Conservation (phyloP, 176 grass and related monocot species). For the Oryza australiensis region DNA sequence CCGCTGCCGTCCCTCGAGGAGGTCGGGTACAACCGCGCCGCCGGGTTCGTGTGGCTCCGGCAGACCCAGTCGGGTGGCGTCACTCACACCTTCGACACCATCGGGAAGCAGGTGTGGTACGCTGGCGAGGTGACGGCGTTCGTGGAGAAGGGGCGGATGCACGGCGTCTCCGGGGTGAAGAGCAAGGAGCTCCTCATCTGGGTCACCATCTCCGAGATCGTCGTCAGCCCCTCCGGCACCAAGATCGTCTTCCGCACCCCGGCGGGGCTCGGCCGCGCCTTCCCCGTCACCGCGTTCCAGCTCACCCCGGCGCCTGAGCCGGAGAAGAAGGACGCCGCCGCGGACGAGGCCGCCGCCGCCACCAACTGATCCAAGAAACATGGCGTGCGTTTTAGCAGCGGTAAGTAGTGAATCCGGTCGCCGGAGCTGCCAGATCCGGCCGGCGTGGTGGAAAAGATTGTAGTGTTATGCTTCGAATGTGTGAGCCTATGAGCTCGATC, state of each 20-base stretch:
- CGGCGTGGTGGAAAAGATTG: neutral
- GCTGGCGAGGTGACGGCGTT: constrained; percentile 56
- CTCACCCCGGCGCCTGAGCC: constrained; percentile 9
- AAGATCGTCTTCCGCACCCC: constrained; percentile 66
- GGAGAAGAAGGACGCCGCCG: constrained; percentile 9
- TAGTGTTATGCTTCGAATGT: neutral
- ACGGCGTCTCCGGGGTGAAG: constrained; percentile 49
- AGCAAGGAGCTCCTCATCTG: constrained; percentile 74
- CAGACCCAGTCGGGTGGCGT: constrained; percentile 41
- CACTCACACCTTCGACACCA: constrained; percentile 62
- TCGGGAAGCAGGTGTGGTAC: constrained; percentile 69
- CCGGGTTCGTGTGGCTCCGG: constrained; percentile 65
- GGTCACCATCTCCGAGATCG: constrained; percentile 67
- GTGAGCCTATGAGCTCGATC: neutral
- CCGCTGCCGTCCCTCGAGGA: constrained; percentile 50
- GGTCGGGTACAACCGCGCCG: constrained; percentile 55
- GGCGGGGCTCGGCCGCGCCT: constrained; percentile 49
- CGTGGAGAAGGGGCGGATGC: constrained; percentile 60
- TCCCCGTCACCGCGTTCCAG: constrained; percentile 60
- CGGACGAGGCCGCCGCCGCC: constrained; percentile 2
- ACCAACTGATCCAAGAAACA: constrained; percentile 22
- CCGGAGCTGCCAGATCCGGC: neutral
- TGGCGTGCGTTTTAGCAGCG: neutral
- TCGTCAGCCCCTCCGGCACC: constrained; percentile 45
- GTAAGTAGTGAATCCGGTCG: constrained; percentile 5